These are phyloP conservation scores for Striga hermonthica DNA, from an alignment of 305 asterid species.

Conservation along the genomic window DNA sequence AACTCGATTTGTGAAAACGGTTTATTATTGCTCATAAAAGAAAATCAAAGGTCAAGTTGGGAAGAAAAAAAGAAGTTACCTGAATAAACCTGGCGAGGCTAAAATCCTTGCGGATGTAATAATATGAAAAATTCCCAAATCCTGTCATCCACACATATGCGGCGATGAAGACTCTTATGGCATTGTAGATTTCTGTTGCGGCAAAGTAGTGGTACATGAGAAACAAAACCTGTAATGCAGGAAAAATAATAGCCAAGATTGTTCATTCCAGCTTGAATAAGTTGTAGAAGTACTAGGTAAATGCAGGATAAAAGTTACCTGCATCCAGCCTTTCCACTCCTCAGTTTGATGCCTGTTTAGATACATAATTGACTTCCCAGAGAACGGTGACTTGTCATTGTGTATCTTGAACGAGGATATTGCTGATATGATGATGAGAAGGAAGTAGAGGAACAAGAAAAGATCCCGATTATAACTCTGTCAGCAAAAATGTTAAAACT, in stretches of 20 bases:
- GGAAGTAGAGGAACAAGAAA: conserved; percentile 84
- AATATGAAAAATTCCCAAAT: conserved; percentile 86
- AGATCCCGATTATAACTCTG: conserved; percentile 85
- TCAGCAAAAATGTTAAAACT: conserved; percentile 32
- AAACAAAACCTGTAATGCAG: conserved; percentile 63
- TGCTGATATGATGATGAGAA: conserved; percentile 81
- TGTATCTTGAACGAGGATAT: conserved; percentile 82
- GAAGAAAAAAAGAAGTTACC: conserved; percentile 37
- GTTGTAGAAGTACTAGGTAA: conserved; percentile 4
- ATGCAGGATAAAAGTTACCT: conserved; percentile 42
- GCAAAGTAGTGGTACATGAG: conserved; percentile 91
- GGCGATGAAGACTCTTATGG: conserved; percentile 77
- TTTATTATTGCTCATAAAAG: no score
- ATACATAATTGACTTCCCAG: conserved; percentile 79
- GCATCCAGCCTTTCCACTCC: conserved; percentile 99
- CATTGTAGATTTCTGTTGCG: conserved; percentile 76
- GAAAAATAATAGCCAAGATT: conserved; percentile 33
- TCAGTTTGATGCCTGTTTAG: conserved; percentile 93
- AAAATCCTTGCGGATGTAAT: conserved; percentile 82
- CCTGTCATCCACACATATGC: conserved; percentile 96
- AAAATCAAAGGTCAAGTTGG: no score
- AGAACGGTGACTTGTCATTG: conserved; percentile 72
- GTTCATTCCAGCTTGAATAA: conserved; percentile 13
- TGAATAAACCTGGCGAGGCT: conserved; percentile 74
- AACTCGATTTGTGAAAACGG: no score